Percentiles rank a stretch among this genome's conserved stretches.
Evolutionary conservation across 768 basidiomycete species (phyloP).

Genomic region (Podaxis sp.): DNA sequence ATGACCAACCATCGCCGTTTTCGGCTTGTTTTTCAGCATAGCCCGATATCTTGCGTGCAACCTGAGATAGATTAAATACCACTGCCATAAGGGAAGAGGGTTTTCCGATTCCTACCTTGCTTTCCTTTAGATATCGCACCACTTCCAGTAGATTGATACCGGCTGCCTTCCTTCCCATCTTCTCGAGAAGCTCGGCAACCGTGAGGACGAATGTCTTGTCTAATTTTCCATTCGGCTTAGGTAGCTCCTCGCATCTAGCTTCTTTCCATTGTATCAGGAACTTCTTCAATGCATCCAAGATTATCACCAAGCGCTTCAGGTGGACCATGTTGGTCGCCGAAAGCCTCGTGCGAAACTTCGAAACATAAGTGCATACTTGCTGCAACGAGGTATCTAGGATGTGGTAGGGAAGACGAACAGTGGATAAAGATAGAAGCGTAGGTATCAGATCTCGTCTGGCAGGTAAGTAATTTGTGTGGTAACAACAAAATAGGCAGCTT

Average conservation of each 20-base stretch:
- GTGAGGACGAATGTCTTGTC: slow-evolving; percentile 62
- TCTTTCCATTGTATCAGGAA: slow-evolving; percentile 58
- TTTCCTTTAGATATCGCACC: slow-evolving; percentile 74
- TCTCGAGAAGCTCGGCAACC: slow-evolving; percentile 61
- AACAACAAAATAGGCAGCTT: slow-evolving; percentile 27
- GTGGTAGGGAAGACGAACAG: slow-evolving; percentile 56
- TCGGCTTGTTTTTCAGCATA: slow-evolving; percentile 68
- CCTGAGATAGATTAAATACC: slow-evolving; percentile 30
- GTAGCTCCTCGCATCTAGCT: slow-evolving; percentile 21
- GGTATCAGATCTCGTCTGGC: slow-evolving; percentile 72
- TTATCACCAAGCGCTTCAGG: slow-evolving; percentile 73
- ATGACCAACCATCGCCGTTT: slow-evolving; percentile 36
- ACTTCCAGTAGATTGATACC: slow-evolving; percentile 86
- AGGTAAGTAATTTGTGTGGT: slow-evolving; percentile 3
- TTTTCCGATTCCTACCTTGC: slow-evolving; percentile 56
- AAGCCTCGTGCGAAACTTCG: slow-evolving; percentile 76
- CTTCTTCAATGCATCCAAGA: slow-evolving; percentile 69
- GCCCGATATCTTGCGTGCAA: slow-evolving; percentile 81
- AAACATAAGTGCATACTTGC: slow-evolving; percentile 78
- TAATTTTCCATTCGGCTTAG: slow-evolving; percentile 14
- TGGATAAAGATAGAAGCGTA: slow-evolving; percentile 85
- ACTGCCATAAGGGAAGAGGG: slow-evolving; percentile 17
- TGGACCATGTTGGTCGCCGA: slow-evolving; percentile 72
- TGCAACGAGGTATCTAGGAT: slow-evolving; percentile 61
- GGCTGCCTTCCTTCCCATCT: slow-evolving; percentile 64